Conservation (phyloP, 2,329 filamentous ascomycete genomes). For the Hypoxylon rubiginosum region DNA sequence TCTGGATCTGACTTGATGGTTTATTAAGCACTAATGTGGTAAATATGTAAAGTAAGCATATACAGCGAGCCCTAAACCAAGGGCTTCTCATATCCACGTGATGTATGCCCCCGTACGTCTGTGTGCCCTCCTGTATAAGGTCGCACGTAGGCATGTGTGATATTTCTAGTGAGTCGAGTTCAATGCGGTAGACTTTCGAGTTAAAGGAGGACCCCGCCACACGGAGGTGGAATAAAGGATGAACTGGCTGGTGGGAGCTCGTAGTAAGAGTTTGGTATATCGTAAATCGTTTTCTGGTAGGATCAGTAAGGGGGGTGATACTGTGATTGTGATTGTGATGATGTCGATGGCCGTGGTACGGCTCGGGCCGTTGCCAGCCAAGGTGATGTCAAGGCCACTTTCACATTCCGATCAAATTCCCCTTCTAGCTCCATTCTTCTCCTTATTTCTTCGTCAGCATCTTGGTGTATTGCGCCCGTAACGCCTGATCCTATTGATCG, state of each 20-base stretch:
- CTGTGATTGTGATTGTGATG: slow-evolving; percentile 22
- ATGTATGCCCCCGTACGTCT: neutral
- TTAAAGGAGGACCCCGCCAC: neutral
- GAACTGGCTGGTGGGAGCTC: neutral
- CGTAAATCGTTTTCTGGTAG: neutral
- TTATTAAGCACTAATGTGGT: slow-evolving; percentile 1
- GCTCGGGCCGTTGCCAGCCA: slow-evolving; percentile 32
- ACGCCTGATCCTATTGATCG: slow-evolving; percentile 18
- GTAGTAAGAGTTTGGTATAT: neutral
- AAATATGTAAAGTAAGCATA: slow-evolving; percentile 5
- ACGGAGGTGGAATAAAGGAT: neutral
- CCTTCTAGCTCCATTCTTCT: slow-evolving; percentile 40
- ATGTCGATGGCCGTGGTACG: slow-evolving; percentile 19
- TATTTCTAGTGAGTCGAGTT: neutral
- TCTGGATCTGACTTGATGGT: neutral
- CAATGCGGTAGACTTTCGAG: neutral
- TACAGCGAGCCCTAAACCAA: slow-evolving; percentile 9
- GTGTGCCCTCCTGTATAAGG: slow-evolving; percentile 4
- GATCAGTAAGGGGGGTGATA: slow-evolving; percentile 30
- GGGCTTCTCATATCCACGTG: neutral
- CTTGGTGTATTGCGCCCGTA: neutral
- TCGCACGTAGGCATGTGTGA: neutral
- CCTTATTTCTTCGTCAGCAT: slow-evolving; percentile 25
- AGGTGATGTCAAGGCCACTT: slow-evolving; percentile 38
- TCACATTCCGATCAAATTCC: slow-evolving; percentile 39